Percentiles rank a stretch among this genome's conserved stretches.
These are phyloP conservation scores for Mycena sp. DNA, from an alignment of 1,284 basidiomycete species.

Conservation along the genomic window DNA sequence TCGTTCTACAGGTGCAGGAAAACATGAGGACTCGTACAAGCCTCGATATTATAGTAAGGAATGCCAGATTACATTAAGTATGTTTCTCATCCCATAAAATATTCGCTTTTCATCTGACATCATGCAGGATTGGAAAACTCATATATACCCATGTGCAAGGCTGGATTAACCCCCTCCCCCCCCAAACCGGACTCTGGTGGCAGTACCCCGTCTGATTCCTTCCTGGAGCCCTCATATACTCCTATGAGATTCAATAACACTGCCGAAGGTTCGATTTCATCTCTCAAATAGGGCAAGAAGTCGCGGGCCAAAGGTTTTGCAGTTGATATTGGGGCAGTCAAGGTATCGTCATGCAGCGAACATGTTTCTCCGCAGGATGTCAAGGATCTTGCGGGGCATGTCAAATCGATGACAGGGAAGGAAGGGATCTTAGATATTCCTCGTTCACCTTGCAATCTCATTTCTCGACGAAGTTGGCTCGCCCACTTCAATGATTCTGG, in stretches of 20 bases:
- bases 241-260: not conserved
- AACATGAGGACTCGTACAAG: slow-evolving; percentile 10
- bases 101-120: not conserved
- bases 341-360: not conserved
- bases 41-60: slow-evolving; percentile 13
- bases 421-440: too few relatives aligned
- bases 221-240: too few relatives aligned
- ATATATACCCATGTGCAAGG: slow-evolving; percentile 3
- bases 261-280: not conserved
- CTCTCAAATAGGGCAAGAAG: not conserved
- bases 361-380: not conserved
- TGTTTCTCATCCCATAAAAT: not conserved
- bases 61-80: slow-evolving; percentile 4
- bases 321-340: not conserved
- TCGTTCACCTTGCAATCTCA: too few relatives aligned
- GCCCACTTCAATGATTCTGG: too few relatives aligned
- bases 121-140: slow-evolving; percentile 6
- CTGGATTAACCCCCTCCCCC: not conserved
- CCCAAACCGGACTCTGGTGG: too few relatives aligned
- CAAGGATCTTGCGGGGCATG: not conserved
- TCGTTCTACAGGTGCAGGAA: slow-evolving; percentile 6
- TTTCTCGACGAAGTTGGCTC: too few relatives aligned
- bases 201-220: too few relatives aligned
- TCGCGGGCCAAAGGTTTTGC: not conserved
- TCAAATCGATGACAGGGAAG: too few relatives aligned